Evolutionary conservation across 2,329 filamentous ascomycete species (phyloP).

Genomic region (Cladobotryum mycophilum): DNA sequence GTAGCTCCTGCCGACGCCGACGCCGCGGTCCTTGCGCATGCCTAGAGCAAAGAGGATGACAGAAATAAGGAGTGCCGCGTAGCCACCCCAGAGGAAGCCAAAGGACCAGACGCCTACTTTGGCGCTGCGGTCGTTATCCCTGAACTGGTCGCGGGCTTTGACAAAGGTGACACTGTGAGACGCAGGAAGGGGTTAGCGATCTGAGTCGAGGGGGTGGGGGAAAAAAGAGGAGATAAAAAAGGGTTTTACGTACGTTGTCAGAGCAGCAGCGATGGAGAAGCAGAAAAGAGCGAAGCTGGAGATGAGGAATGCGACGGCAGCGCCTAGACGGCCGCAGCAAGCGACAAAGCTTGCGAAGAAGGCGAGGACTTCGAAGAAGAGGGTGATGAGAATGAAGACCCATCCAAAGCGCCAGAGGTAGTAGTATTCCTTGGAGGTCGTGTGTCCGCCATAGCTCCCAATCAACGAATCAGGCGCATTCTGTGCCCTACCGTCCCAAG

Average conservation of each 20-base stretch:
- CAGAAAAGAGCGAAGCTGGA: slow-evolving; percentile 60
- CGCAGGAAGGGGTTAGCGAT: slow-evolving; percentile 6
- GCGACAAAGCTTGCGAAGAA: slow-evolving; percentile 64
- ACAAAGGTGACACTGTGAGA: slow-evolving; percentile 52
- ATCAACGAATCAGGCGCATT: slow-evolving; percentile 40
- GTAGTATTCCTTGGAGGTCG: slow-evolving; percentile 59
- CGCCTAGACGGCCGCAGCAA: slow-evolving; percentile 63
- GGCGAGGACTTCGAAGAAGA: slow-evolving; percentile 68
- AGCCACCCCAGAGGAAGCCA: slow-evolving; percentile 70
- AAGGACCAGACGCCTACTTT: slow-evolving; percentile 62
- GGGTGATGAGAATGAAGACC: slow-evolving; percentile 78
- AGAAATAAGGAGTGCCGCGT: slow-evolving; percentile 59
- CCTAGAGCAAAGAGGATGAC: slow-evolving; percentile 62
- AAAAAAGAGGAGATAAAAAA: slow-evolving; percentile 1
- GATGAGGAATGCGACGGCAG: slow-evolving; percentile 57
- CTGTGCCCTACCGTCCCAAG: slow-evolving; percentile 46
- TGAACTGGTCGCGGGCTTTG: slow-evolving; percentile 62
- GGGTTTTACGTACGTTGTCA: slow-evolving; percentile 63
- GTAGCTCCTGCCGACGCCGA: slow-evolving; percentile 27
- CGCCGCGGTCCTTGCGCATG: slow-evolving; percentile 43
- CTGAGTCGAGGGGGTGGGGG: background rate
- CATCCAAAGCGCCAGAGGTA: slow-evolving; percentile 89
- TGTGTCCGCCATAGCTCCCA: slow-evolving; percentile 46
- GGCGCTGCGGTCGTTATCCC: slow-evolving; percentile 47
- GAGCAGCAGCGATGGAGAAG: slow-evolving; percentile 56